These are phyloP conservation scores for Quercus engelmannii DNA, from an alignment of 306 rosid genomes.

Conservation along the genomic window DNA sequence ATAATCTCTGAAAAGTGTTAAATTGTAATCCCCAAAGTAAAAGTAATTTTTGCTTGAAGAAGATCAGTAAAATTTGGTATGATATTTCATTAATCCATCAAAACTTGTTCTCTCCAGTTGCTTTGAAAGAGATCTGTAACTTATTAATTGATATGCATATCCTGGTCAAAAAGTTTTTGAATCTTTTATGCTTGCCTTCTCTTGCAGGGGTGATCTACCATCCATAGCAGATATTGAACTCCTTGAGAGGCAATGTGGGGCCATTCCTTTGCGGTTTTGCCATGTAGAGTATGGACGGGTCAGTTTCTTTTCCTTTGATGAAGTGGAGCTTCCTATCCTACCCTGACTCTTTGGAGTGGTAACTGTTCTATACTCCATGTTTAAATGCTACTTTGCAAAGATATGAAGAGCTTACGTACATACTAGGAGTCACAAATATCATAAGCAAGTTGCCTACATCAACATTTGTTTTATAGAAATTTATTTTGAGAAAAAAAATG, in stretches of 20 bases:
- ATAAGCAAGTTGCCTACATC: background rate
- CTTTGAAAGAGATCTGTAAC: background rate
- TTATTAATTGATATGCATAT: background rate
- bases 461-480: background rate
- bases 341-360: constrained; percentile 30
- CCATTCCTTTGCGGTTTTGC: constrained; percentile 62
- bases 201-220: constrained; percentile 61
- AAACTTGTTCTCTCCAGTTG: background rate
- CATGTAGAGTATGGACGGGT: constrained; percentile 58
- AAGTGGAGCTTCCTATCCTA: constrained; percentile 60
- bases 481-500: no score
- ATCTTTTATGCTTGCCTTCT: constrained; percentile 12
- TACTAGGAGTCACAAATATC: background rate
- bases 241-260: constrained; percentile 49
- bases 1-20: no score
- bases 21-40: background rate
- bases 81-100: background rate
- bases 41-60: background rate
- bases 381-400: background rate
- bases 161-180: constrained; percentile 3
- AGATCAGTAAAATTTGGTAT: background rate
- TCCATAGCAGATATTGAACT: constrained; percentile 50
- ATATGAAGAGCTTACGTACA: background rate
- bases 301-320: constrained; percentile 69
- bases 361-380: background rate